Percentiles rank a stretch among this genome's conserved stretches.
Evolutionary conservation across 75 land plant species (phyloP).

Genomic region (Sequoiadendron giganteum): DNA sequence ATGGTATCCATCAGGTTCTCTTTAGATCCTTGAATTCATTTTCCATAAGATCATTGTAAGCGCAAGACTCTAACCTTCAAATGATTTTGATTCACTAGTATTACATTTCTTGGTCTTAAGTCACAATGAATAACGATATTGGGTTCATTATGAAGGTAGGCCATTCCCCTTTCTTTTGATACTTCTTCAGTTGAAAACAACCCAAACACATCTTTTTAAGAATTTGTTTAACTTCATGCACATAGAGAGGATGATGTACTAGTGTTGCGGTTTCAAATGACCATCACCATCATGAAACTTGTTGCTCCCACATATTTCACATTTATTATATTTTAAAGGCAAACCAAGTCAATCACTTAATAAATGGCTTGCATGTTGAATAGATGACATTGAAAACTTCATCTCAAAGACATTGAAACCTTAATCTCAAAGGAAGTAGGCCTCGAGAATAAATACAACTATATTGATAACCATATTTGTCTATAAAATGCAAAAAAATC

Average conservation of each 20-base stretch:
- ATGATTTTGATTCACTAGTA: too few relatives aligned
- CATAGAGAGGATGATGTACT: slow-evolving; percentile 73
- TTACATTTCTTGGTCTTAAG: too few relatives aligned
- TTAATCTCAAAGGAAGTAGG: too few relatives aligned
- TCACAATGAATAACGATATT: too few relatives aligned
- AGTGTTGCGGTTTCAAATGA: slow-evolving; percentile 58
- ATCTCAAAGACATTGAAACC: background rate
- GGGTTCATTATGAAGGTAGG: too few relatives aligned
- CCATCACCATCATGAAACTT: slow-evolving; percentile 77
- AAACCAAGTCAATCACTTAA: slow-evolving; percentile 69
- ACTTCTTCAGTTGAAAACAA: slow-evolving; percentile 58
- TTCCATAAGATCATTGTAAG: too few relatives aligned
- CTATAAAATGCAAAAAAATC: too few relatives aligned
- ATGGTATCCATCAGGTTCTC: too few relatives aligned
- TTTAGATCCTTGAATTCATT: too few relatives aligned
- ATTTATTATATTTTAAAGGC: slow-evolving; percentile 64
- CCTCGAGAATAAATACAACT: too few relatives aligned
- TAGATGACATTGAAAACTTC: slow-evolving; percentile 13
- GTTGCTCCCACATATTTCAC: slow-evolving; percentile 79
- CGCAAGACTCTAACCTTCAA: too few relatives aligned
- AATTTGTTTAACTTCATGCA: slow-evolving; percentile 47
- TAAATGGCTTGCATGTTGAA: slow-evolving; percentile 55
- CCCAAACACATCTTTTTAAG: slow-evolving; percentile 67
- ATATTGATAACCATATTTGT: too few relatives aligned
- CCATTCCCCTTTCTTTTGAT: slow-evolving; percentile 30